These are phyloP conservation scores for Ogataea ganodermae DNA, from an alignment of 805 yeast species.

Conservation along the genomic window DNA sequence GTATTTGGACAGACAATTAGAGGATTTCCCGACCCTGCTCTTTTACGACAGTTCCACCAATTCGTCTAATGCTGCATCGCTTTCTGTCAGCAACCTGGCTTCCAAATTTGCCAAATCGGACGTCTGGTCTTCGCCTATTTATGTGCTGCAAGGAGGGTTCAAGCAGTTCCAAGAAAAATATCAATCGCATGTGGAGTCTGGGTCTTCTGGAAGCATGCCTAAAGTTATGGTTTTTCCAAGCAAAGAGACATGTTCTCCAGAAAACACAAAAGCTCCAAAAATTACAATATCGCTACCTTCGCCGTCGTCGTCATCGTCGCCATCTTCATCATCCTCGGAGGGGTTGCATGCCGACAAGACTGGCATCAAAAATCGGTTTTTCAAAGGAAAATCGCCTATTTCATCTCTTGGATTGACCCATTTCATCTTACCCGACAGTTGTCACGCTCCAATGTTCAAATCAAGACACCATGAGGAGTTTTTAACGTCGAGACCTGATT, in stretches of 20 bases:
- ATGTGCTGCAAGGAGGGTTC: conserved; percentile 46
- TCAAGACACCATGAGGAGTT: conserved; percentile 58
- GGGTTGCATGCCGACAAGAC: neutral
- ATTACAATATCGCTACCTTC: conserved; percentile 21
- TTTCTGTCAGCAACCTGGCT: conserved; percentile 47
- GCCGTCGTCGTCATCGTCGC: conserved; percentile 26
- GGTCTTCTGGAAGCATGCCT: conserved; percentile 21
- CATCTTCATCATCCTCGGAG: conserved; percentile 20
- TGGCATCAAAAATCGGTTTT: conserved; percentile 10
- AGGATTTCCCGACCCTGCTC: conserved; percentile 44
- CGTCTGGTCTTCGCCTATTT: conserved; percentile 43
- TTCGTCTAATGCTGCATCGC: conserved; percentile 35
- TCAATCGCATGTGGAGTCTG: conserved; percentile 32
- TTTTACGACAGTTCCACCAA: conserved; percentile 52
- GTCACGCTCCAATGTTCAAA: conserved; percentile 45
- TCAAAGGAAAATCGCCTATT: conserved; percentile 18
- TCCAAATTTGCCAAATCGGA: conserved; percentile 46
- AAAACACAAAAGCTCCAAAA: conserved; percentile 14
- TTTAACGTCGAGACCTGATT: conserved; percentile 30
- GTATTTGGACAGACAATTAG: conserved; percentile 33
- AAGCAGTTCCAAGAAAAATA: conserved; percentile 35
- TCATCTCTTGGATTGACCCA: conserved; percentile 47
- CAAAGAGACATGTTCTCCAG: conserved; percentile 14
- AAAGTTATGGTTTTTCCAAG: conserved; percentile 23
- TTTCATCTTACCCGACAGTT: conserved; percentile 52